phyloP scores from a whole-genome alignment of 140 eudicot species.

The Bidens hawaiensis region DNA sequence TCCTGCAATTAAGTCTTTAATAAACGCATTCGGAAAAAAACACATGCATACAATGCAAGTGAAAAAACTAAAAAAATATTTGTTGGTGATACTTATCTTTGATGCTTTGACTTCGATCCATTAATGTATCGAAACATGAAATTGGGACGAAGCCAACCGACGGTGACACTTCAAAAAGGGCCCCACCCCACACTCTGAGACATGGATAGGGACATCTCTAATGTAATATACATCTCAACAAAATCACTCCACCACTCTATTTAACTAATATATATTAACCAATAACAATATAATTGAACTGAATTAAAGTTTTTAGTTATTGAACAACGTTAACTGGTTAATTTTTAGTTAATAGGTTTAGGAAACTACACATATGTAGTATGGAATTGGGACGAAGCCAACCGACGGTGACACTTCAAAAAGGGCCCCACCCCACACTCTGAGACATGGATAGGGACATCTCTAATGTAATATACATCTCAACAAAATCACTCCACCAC shows the following conservation, averaged over 20 bases:
- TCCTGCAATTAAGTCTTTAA: too few relatives aligned
- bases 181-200: constrained; percentile 5
- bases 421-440: constrained; percentile 9
- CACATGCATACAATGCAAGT: too few relatives aligned
- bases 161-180: constrained; percentile 37
- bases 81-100: too few relatives aligned
- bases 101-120: neutral
- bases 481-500: constrained; percentile 13
- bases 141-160: constrained; percentile 13
- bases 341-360: too few relatives aligned
- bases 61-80: too few relatives aligned
- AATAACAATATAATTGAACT: neutral
- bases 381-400: constrained; percentile 8
- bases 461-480: constrained; percentile 26
- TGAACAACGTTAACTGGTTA: too few relatives aligned
- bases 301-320: too few relatives aligned
- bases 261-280: neutral
- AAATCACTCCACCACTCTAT: neutral
- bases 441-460: constrained; percentile 25
- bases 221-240: constrained; percentile 24
- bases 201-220: constrained; percentile 31
- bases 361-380: too few relatives aligned
- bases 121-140: constrained; percentile 11
- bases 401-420: constrained; percentile 39
- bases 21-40: too few relatives aligned